Evolutionary conservation across 2,329 filamentous ascomycete genomes (phyloP), one percentile per base, ranked within the genome.

Genomic region (Clonostachys solani): DNA sequence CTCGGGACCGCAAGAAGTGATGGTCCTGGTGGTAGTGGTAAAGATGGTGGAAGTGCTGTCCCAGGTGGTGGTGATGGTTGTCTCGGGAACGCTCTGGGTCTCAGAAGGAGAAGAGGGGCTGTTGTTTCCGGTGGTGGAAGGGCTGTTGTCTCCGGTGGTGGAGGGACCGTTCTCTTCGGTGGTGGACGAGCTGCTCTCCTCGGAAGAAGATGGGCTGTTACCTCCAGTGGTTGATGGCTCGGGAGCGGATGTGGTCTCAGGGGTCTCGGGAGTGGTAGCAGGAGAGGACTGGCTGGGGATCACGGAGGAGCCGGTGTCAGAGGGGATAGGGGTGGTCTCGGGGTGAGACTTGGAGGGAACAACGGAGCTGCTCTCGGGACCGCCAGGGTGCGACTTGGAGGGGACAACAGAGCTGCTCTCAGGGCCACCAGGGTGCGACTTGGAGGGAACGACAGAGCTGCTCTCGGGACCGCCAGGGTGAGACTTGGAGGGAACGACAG

Each of bases 41-140:
- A 68, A 77, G 59, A 80, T 62, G 44, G 76, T 77, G 3, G 73
- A 74, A 50, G 71, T 72, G 53, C 62, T 70, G 54, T 69, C 59
- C 59, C 68, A 74, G 55, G 66, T 71, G 49, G 62, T 66, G 45
- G 58, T 52, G 45, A 55, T 54, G 35, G 51, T 53, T 18, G 52
- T 48, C 42, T 43, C 42, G 23, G 40, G 40, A 29, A 29, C 23
- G 33, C 41, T 33, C 16, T 42, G 50, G 41, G 49, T 44, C 37
- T 50, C 47, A 19, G 49, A 45, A 45, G 47, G 43, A 18, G 42
- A 45, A 43, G 34, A 29, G 34, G 42, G 36, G 19, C 42, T 49
- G 45, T 47, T 29, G 23, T 29, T 29, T 29, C 23, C 23, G 6
- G 23, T 29, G 23, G 23, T 29, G 40, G 23, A 29, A 29, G 23